Conservation (phyloP, 2,329 filamentous ascomycete genomes). For the Zarea fungicola region DNA sequence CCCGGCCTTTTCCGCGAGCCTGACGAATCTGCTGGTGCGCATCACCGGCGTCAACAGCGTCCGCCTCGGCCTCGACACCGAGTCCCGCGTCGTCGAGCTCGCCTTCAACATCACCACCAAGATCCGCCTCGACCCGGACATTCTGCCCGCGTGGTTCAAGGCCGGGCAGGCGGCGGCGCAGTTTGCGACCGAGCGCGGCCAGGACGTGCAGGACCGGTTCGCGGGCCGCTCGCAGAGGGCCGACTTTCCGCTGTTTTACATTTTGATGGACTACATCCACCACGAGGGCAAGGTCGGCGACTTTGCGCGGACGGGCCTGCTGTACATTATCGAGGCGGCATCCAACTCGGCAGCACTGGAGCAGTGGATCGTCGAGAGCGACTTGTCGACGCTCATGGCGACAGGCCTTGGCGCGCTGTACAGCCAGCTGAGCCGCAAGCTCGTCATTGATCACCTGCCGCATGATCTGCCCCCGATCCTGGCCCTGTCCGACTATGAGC, state of each 20-base stretch:
- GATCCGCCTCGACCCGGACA: slow-evolving; percentile 81
- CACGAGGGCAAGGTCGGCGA: slow-evolving; percentile 92
- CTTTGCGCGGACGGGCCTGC: slow-evolving; percentile 86
- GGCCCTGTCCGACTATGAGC: slow-evolving; percentile 81
- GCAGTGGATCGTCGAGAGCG: slow-evolving; percentile 95
- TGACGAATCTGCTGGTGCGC: slow-evolving; percentile 80
- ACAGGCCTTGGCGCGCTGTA: slow-evolving; percentile 80
- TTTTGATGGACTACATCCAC: slow-evolving; percentile 94
- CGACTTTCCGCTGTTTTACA: slow-evolving; percentile 93
- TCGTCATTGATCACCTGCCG: slow-evolving; percentile 72
- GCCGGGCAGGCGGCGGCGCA: slow-evolving; percentile 37
- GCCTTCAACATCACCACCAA: slow-evolving; percentile 96
- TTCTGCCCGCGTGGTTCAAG: slow-evolving; percentile 89
- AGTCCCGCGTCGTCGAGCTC: slow-evolving; percentile 84
- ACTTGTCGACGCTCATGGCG: slow-evolving; percentile 94
- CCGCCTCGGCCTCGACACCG: slow-evolving; percentile 71
- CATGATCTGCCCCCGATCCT: slow-evolving; percentile 77
- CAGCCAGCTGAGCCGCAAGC: slow-evolving; percentile 65
- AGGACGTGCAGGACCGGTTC: slow-evolving; percentile 69
- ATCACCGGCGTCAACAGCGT: slow-evolving; percentile 71
- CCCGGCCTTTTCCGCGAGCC: slow-evolving; percentile 73
- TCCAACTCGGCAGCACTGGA: slow-evolving; percentile 78
- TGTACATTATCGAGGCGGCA: slow-evolving; percentile 94
- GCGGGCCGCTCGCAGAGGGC: slow-evolving; percentile 81
- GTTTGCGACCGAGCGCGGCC: slow-evolving; percentile 31